A percentile compares a stretch with the other conserved stretches of the same genome.
Evolutionary conservation across 2,329 filamentous ascomycete genomes (phyloP).

Genomic region (Nemania sp.): DNA sequence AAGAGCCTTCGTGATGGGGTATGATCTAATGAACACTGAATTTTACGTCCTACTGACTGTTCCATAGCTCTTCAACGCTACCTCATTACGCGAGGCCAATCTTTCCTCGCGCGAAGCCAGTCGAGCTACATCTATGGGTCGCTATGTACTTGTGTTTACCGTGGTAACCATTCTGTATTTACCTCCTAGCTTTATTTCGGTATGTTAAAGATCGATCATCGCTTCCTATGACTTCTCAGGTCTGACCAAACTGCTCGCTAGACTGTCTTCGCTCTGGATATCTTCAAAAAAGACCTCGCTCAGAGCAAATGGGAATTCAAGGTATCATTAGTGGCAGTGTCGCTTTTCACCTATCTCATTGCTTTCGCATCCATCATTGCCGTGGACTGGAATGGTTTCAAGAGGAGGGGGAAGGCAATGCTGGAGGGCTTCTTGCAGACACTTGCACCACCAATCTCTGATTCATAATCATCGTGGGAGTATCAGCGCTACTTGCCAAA

Average conservation of each 20-base stretch:
- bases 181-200: slow-evolving; percentile 1
- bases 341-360: background rate
- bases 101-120: background rate
- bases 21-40: background rate
- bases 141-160: slow-evolving; percentile 9
- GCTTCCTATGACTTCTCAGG: background rate
- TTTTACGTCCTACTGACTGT: background rate
- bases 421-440: too few relatives aligned
- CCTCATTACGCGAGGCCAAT: background rate
- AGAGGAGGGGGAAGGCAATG: background rate
- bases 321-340: background rate
- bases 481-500: too few relatives aligned
- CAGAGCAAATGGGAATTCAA: slow-evolving; percentile 5
- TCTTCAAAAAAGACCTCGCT: background rate
- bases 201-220: background rate
- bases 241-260: background rate
- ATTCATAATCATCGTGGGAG: too few relatives aligned
- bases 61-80: slow-evolving; percentile 6
- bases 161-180: slow-evolving; percentile 7
- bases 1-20: slow-evolving; percentile 12
- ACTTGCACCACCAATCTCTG: too few relatives aligned
- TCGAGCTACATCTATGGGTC: background rate
- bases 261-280: background rate
- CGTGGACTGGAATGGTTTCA: background rate
- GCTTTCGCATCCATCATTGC: background rate